These are phyloP conservation scores for Aspergillus saccharolyticus DNA, from an alignment of 495 filamentous ascomycete genomes.

Conservation along the genomic window DNA sequence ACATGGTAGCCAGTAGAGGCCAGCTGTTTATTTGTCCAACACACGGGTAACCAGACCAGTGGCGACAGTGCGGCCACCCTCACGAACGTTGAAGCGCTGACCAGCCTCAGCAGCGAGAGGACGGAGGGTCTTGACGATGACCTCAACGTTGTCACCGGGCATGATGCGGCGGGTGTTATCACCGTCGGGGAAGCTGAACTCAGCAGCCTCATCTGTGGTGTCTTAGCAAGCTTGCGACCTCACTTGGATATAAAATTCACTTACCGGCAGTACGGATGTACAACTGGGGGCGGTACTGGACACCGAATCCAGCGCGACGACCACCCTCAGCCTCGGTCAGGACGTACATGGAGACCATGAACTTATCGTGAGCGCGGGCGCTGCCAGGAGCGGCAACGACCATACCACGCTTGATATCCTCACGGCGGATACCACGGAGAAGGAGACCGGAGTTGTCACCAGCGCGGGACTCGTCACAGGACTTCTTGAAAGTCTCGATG, in stretches of 20 bases:
- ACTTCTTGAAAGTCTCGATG: conserved; percentile 99
- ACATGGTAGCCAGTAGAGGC: conserved; percentile 24
- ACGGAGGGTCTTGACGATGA: conserved; percentile 73
- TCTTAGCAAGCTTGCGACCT: conserved; percentile 7
- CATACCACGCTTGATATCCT: conserved; percentile 93
- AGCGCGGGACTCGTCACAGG: conserved; percentile 85
- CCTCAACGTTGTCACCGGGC: conserved; percentile 98
- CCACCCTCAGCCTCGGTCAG: conserved; percentile 96
- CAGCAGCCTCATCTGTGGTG: conserved; percentile 65
- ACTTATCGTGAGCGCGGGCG: conserved; percentile 77
- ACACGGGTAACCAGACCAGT: conserved; percentile 89
- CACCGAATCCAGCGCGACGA: conserved; percentile 84
- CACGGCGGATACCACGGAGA: conserved; percentile 88
- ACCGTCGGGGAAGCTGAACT: conserved; percentile 77
- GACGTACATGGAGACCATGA: conserved; percentile 93
- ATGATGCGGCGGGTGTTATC: conserved; percentile 74
- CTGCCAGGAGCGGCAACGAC: conserved; percentile 74
- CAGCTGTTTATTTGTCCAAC: conserved; percentile 34
- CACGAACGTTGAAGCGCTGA: conserved; percentile 93
- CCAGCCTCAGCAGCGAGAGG: conserved; percentile 83
- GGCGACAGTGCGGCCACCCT: conserved; percentile 89
- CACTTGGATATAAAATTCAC: conserved; percentile 16
- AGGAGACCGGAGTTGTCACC: conserved; percentile 98
- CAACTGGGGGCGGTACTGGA: conserved; percentile 94
- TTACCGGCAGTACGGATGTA: conserved; percentile 85